These are phyloP conservation scores for Botryotinia convoluta DNA, from an alignment of 2,329 filamentous ascomycete genomes.

Conservation along the genomic window DNA sequence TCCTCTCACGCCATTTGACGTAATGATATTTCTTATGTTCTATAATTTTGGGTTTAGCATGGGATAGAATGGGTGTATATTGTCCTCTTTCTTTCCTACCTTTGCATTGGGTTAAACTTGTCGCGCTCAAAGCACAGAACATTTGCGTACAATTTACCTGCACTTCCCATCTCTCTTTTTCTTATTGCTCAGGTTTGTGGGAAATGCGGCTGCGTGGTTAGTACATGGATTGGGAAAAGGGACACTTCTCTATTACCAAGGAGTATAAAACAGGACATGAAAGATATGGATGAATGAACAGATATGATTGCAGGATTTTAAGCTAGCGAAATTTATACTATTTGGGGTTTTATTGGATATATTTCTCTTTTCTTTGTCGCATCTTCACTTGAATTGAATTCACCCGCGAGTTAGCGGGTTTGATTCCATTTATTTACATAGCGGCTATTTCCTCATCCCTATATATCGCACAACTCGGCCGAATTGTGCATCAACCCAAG, in stretches of 20 bases:
- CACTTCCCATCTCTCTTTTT: background rate
- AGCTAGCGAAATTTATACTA: background rate
- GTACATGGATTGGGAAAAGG: background rate
- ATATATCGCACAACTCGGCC: background rate
- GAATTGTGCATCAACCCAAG: background rate
- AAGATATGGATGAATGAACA: constrained; percentile 1
- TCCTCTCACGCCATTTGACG: background rate
- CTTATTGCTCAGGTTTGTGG: background rate
- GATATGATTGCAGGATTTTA: background rate
- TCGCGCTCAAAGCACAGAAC: background rate
- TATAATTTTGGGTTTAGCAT: background rate
- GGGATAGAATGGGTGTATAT: background rate
- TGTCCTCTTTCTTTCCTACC: background rate
- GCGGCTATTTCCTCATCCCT: background rate
- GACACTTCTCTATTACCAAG: background rate
- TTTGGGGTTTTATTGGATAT: background rate
- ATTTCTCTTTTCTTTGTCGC: background rate
- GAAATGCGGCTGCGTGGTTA: background rate
- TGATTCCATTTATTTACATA: background rate
- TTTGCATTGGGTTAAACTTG: background rate
- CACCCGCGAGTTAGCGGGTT: background rate
- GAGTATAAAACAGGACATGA: background rate
- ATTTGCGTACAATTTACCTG: background rate
- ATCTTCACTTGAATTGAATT: background rate
- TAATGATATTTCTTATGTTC: constrained; percentile 2